Conservation (phyloP, 1,284 basidiomycete genomes). For the Inonotus obliquus region DNA sequence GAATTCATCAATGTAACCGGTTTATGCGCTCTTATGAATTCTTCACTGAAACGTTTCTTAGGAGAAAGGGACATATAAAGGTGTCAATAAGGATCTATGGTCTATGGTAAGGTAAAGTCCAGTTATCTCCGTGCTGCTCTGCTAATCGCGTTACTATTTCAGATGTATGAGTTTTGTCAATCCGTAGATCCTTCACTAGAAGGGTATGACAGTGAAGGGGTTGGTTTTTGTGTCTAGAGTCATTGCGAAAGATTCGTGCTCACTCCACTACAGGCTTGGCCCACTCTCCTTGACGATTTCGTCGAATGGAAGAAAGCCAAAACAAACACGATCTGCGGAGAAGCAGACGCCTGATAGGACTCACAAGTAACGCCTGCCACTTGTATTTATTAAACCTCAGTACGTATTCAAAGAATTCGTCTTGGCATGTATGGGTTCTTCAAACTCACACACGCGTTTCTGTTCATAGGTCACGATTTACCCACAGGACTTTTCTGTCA, state of each 20-base stretch:
- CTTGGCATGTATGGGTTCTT: not conserved
- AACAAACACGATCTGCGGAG: not conserved
- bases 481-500: no score
- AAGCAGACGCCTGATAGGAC: not conserved
- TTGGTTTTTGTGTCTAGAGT: slow-evolving; percentile 32
- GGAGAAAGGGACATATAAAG: slow-evolving; percentile 63
- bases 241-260: not conserved
- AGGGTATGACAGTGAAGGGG: slow-evolving; percentile 69
- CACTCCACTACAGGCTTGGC: slow-evolving; percentile 57
- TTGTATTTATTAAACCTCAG: not conserved
- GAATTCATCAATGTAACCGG: slow-evolving; percentile 57
- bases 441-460: no score
- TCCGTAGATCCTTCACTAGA: slow-evolving; percentile 54
- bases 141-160: slow-evolving; percentile 10
- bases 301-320: slow-evolving; percentile 53
- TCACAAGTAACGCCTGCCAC: not conserved
- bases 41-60: slow-evolving; percentile 26
- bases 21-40: not conserved
- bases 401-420: not conserved
- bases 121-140: slow-evolving; percentile 5
- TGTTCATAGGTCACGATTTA: no score
- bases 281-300: slow-evolving; percentile 72
- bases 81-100: slow-evolving; percentile 80
- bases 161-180: slow-evolving; percentile 72
- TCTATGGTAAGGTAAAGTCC: slow-evolving; percentile 51